Evolutionary conservation across 495 filamentous ascomycete species (phyloP), one percentile per base, ranked within the genome.

Genomic region (Penicillium coffeae): DNA sequence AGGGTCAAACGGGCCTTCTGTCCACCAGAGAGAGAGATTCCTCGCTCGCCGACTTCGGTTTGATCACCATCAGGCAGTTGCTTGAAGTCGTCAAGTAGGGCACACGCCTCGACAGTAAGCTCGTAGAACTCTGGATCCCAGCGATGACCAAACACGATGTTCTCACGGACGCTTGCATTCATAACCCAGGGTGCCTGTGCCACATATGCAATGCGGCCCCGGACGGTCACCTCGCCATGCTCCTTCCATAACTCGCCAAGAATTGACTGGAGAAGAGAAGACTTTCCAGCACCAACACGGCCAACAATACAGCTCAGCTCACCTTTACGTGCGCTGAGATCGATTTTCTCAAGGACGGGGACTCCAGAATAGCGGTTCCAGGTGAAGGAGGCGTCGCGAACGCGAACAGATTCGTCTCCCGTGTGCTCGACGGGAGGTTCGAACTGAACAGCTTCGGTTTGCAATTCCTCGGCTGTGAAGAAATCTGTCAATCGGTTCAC

Each of bases 41-140:
- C 94, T 52, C 95, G 85, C 69, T 99, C 93, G 49, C 93, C 93
- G 46, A 99, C 94, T 62, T 96, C 84, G 0, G 94, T 99, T 59
- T 91, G 87, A 60, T 99, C 94, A 13, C 94, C 93, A 65, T 99
- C 94, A 4, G 94, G 94, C 21, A 99, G 78, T 50, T 85, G 86
- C 39, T 85, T 82, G 68, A 99, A 95, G 62, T 99, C 94, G 56
- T 96, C 90, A 1, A 84, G 55, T 22, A 99, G 73, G 45, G 94
- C 94, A 60, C 94, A 99, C 16, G 94, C 94, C 65, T 94, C 87
- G 3, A 99, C 77, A 2, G 94, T 96, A 47, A 84, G 83, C 38
- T 96, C 89, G 65, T 99, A 99, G 71, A 99, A 99, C 39, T 80
- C 72, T 3, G 93, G 88, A 70, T 99, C 92, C 76, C 87, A 97